Conservation (phyloP, 2,329 filamentous ascomycete species). For the Sclerotinia nivalis region DNA sequence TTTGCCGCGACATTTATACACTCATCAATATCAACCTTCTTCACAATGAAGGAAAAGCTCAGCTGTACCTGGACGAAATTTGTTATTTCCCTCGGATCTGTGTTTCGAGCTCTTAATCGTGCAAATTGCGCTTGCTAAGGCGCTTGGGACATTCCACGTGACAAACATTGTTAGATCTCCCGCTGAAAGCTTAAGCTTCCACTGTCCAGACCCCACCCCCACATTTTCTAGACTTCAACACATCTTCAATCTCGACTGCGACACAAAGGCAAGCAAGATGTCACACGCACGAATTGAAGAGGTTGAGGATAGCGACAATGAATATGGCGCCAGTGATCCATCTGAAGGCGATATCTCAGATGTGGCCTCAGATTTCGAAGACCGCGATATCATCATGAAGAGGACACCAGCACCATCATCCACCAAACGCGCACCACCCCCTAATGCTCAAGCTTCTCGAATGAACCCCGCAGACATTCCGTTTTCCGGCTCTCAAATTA, state of each 20-base stretch:
- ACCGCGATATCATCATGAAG: conserved; percentile 43
- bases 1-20: not conserved
- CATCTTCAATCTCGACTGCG: conserved; percentile 10
- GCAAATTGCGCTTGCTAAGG: conserved; percentile 22
- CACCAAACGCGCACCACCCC: conserved; percentile 34
- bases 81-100: conserved; percentile 14
- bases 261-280: conserved; percentile 52
- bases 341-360: conserved; percentile 80
- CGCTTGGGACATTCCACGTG: not conserved
- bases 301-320: conserved; percentile 71
- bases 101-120: conserved; percentile 22
- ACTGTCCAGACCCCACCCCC: conserved; percentile 16
- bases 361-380: conserved; percentile 58
- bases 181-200: conserved; percentile 1
- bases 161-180: not conserved
- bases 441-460: conserved; percentile 43
- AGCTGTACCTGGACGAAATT: conserved; percentile 20
- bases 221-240: conserved; percentile 4
- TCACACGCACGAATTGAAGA: conserved; percentile 90
- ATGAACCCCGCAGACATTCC: conserved; percentile 46
- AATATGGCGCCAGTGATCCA: conserved; percentile 63
- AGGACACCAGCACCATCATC: conserved; percentile 14
- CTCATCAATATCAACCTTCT: not conserved
- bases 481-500: conserved; percentile 44
- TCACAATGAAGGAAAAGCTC: conserved; percentile 14